Conservation (phyloP, 2,329 filamentous ascomycete genomes). For the Venturiaceae sp. region DNA sequence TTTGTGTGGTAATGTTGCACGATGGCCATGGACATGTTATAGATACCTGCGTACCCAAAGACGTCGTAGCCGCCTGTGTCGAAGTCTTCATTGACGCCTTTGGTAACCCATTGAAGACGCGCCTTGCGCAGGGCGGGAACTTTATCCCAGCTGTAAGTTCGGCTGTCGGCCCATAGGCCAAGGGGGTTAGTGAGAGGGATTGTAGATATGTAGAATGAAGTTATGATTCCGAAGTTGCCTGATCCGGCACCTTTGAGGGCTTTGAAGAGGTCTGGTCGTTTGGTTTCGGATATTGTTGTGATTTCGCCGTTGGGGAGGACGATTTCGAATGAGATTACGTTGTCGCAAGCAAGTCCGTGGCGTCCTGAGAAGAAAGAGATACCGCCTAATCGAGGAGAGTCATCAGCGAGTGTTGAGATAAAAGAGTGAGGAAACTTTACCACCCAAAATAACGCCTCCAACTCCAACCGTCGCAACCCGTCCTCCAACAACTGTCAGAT, state of each 20-base stretch:
- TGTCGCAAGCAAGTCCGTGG: conserved; percentile 22
- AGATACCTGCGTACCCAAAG: background rate
- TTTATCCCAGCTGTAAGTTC: background rate
- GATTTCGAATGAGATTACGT: conserved; percentile 22
- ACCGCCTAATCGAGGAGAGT: conserved; percentile 14
- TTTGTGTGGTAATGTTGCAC: background rate
- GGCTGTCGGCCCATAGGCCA: background rate
- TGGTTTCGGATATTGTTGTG: conserved; percentile 37
- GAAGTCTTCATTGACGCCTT: background rate
- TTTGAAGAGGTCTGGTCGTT: conserved; percentile 19
- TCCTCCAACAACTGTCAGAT: conserved; percentile 4
- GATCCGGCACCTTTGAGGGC: conserved; percentile 23
- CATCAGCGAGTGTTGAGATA: background rate
- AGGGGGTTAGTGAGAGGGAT: background rate
- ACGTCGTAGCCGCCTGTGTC: background rate
- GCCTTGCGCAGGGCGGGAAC: background rate
- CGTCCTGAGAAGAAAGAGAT: conserved; percentile 23
- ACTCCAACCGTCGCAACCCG: conserved; percentile 5
- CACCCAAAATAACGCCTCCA: conserved; percentile 6
- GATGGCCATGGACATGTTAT: background rate
- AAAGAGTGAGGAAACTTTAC: background rate
- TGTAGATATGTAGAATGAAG: conserved; percentile 11
- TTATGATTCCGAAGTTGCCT: conserved; percentile 29
- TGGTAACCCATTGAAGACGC: background rate
- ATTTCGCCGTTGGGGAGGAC: conserved; percentile 15